A percentile compares a stretch with the other conserved stretches of the same genome.
Conservation (phyloP, 225 moss, liverwort and hornwort genomes). For the Asterella californica region DNA sequence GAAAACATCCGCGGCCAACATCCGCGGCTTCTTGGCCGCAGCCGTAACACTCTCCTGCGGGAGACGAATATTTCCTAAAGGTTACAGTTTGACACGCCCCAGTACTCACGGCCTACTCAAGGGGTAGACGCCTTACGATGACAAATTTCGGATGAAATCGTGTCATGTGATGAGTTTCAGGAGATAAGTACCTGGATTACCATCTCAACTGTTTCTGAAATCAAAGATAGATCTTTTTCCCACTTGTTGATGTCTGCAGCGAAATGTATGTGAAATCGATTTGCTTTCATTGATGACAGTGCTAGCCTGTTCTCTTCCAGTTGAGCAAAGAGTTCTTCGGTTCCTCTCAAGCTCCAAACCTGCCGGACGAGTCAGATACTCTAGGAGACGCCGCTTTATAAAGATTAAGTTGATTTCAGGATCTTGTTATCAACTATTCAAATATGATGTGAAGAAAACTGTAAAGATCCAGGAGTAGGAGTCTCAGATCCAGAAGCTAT, state of each 20-base stretch:
- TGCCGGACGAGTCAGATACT: constrained; percentile 16
- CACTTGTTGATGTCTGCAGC: constrained; percentile 70
- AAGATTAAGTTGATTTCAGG: not conserved
- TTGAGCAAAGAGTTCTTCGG: constrained; percentile 66
- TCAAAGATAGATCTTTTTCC: constrained; percentile 64
- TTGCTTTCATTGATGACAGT: constrained; percentile 72
- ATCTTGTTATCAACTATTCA: not conserved
- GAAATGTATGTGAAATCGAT: constrained; percentile 67
- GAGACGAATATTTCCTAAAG: too few relatives aligned
- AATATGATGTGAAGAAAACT: not conserved
- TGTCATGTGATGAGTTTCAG: not conserved
- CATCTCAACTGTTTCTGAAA: constrained; percentile 76
- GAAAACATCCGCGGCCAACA: too few relatives aligned
- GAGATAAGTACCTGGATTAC: constrained; percentile 52
- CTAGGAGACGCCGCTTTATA: too few relatives aligned
- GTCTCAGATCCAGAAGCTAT: not conserved
- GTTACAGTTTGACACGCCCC: too few relatives aligned
- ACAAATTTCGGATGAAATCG: not conserved
- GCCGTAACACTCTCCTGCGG: too few relatives aligned
- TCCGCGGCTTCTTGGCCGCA: too few relatives aligned
- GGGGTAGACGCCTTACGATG: not conserved
- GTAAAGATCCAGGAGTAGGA: not conserved
- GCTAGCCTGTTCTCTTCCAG: constrained; percentile 69
- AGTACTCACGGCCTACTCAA: not conserved
- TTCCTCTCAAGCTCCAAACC: constrained; percentile 70